These are phyloP conservation scores for Rubia occidens DNA, from an alignment of 305 asterid species.

Conservation along the genomic window DNA sequence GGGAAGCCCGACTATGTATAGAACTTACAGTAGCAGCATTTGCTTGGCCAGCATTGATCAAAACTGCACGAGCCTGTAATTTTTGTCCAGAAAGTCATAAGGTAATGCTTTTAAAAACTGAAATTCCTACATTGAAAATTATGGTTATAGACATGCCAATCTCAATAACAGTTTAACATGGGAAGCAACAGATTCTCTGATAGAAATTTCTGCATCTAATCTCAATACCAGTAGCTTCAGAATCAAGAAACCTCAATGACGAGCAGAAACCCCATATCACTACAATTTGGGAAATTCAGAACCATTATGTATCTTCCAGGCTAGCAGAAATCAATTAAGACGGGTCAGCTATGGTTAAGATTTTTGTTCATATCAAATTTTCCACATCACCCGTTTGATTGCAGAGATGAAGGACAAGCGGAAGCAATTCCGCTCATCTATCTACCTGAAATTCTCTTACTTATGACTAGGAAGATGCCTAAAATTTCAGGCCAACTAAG, in stretches of 20 bases:
- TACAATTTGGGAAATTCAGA: not conserved
- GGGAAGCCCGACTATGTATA: not conserved
- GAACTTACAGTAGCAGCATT: constrained; percentile 89
- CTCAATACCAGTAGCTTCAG: not conserved
- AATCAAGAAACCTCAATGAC: not conserved
- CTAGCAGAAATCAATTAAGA: not conserved
- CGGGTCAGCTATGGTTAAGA: not conserved
- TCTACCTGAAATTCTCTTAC: not conserved
- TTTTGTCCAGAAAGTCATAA: constrained; percentile 1
- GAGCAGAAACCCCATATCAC: not conserved
- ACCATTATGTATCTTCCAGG: not conserved
- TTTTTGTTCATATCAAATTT: not conserved
- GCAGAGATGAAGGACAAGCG: not conserved
- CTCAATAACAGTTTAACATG: not conserved
- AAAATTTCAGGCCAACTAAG: not conserved
- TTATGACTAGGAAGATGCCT: not conserved
- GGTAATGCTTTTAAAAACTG: not conserved
- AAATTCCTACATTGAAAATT: not conserved
- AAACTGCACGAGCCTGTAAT: constrained; percentile 88
- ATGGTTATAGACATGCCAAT: not conserved
- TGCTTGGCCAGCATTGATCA: constrained; percentile 99
- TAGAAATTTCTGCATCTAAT: not conserved
- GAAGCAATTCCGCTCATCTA: not conserved
- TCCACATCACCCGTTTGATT: not conserved
- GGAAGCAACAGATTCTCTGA: not conserved